Conservation (phyloP, 257 asterid genomes). For the Rehmannia glutinosa region DNA sequence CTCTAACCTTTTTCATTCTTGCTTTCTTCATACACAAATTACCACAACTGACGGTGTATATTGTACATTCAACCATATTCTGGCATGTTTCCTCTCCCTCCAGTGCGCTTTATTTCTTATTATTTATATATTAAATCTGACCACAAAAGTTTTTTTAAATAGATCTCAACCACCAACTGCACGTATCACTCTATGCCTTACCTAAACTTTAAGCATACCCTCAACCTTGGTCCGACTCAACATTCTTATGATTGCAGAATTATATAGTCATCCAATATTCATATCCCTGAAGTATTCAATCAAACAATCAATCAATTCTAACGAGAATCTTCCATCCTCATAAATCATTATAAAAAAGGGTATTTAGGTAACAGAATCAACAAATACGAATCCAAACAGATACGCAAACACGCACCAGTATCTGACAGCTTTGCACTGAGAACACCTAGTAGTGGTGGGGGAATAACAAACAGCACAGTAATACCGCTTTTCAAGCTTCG, state of each 20-base stretch:
- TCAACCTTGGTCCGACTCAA: neutral
- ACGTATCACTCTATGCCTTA: neutral
- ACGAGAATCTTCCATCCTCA: neutral
- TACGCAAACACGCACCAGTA: constrained; percentile 38
- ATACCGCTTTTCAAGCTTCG: constrained; percentile 20
- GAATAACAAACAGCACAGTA: constrained; percentile 40
- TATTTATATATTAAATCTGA: neutral
- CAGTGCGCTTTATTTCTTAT: neutral
- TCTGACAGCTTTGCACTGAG: constrained; percentile 48
- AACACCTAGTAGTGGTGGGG: constrained; percentile 38
- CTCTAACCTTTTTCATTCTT: neutral
- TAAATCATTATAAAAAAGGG: neutral
- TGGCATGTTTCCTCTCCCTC: neutral
- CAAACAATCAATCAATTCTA: neutral
- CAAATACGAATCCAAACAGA: neutral
- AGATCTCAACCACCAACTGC: neutral
- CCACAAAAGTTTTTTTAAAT: neutral
- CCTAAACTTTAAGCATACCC: neutral
- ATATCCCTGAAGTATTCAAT: neutral
- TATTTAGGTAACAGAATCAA: neutral
- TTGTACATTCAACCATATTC: neutral
- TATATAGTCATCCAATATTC: neutral
- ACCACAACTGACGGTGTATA: neutral
- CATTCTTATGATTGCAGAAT: neutral
- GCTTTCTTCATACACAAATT: neutral